Evolutionary conservation across 345 rosid species (phyloP).

Genomic region (Eucalyptus leucophloia): DNA sequence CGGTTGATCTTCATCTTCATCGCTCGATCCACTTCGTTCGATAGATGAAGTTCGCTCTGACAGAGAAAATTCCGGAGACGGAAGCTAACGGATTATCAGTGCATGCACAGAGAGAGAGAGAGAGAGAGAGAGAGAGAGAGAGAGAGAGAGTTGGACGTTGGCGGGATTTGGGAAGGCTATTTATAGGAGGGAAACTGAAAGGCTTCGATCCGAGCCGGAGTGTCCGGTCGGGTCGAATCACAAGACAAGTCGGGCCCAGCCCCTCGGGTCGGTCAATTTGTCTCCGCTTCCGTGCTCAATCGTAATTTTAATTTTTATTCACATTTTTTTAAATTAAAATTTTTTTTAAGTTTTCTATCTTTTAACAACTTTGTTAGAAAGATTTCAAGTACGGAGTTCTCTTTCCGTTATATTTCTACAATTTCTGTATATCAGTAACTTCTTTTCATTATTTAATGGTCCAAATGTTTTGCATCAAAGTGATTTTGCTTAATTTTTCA

Average conservation of each 20-base stretch:
- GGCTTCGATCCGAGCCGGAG: neutral
- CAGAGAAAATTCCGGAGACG: neutral
- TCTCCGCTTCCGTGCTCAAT: too few species aligned
- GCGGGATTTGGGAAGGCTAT: neutral
- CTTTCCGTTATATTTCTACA: neutral
- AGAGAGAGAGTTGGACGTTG: neutral
- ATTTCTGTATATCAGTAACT: accelerated
- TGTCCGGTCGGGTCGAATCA: neutral
- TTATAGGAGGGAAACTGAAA: neutral
- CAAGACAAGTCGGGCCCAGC: too few species aligned
- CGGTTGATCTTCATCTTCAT: constrained; percentile 94
- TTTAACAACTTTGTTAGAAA: neutral
- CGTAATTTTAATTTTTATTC: neutral
- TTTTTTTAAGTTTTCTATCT: neutral
- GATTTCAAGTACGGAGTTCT: neutral
- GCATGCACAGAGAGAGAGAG: neutral
- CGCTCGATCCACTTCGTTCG: neutral
- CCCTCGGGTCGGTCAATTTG: too few species aligned
- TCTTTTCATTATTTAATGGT: neutral
- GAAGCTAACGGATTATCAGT: neutral
- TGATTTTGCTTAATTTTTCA: neutral
- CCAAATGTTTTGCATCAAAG: neutral
- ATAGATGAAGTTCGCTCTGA: neutral
- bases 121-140: neutral
- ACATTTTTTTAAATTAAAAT: neutral